phyloP scores from a whole-genome alignment of 2,329 filamentous ascomycete species.

The Diplocarpon rosae region DNA sequence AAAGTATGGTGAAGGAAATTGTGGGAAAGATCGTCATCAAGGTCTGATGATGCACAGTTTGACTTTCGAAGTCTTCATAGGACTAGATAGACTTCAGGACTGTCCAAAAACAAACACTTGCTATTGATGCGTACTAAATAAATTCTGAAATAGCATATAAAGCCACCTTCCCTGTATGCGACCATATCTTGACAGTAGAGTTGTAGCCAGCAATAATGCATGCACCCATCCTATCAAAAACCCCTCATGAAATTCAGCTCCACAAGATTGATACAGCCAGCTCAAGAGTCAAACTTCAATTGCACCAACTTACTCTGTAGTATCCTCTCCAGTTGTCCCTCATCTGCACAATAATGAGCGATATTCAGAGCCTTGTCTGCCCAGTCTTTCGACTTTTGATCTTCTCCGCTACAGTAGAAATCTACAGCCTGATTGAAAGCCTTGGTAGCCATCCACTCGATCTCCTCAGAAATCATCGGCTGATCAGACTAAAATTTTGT shows the following conservation, averaged over 20 bases:
- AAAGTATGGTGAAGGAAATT: not conserved
- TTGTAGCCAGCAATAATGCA: not conserved
- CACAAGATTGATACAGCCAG: too few relatives aligned
- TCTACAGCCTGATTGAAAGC: conserved; percentile 63
- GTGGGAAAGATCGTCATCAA: conserved; percentile 5
- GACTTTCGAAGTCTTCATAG: not conserved
- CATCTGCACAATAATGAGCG: conserved; percentile 23
- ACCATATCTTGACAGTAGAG: not conserved
- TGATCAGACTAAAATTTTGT: conserved; percentile 29
- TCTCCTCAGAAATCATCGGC: conserved; percentile 52
- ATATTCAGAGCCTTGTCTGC: conserved; percentile 27
- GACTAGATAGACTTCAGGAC: not conserved
- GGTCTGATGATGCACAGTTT: not conserved
- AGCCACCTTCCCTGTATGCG: too few relatives aligned
- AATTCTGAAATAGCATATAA: not conserved
- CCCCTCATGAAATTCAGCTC: too few relatives aligned
- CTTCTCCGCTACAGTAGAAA: conserved; percentile 44
- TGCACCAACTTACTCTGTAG: conserved; percentile 22
- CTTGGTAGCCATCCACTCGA: conserved; percentile 65
- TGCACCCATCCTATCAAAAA: not conserved
- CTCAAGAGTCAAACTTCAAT: conserved; percentile 16
- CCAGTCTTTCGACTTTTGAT: conserved; percentile 39
- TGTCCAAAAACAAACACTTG: too few relatives aligned
- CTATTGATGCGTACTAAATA: too few relatives aligned
- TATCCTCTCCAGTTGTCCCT: conserved; percentile 19